Evolutionary conservation across 2,329 filamentous ascomycete genomes (phyloP).

Genomic region (Alternaria atra): DNA sequence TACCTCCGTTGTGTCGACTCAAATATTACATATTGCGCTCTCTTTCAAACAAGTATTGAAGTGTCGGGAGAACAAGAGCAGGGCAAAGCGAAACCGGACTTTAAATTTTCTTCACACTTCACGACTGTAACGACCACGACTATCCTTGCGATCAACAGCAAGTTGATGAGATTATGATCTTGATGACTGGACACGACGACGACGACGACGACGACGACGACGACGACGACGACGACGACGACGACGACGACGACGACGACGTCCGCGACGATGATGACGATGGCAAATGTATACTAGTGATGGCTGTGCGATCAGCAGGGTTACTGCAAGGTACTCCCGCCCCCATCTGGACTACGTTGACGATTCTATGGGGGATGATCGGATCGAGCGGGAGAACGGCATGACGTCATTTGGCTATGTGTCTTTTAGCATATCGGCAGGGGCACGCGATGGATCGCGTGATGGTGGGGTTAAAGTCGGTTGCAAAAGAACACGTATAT

Average conservation of each 20-base stretch:
- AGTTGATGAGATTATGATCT: too few relatives aligned
- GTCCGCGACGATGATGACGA: too few relatives aligned
- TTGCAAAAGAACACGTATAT: constrained; percentile 27
- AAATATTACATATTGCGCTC: too few relatives aligned
- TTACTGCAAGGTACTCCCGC: constrained; percentile 51
- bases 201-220: constrained; percentile 13
- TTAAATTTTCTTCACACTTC: too few relatives aligned
- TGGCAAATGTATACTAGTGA: constrained; percentile 8
- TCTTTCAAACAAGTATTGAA: too few relatives aligned
- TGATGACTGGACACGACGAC: too few relatives aligned
- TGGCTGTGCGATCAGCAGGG: constrained; percentile 30
- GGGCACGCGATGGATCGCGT: constrained; percentile 26
- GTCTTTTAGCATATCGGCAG: constrained; percentile 1
- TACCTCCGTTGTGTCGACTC: background rate
- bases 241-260: constrained; percentile 1
- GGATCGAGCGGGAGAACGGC: constrained; percentile 4
- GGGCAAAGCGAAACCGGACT: too few relatives aligned
- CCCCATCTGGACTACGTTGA: constrained; percentile 23
- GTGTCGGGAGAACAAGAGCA: too few relatives aligned
- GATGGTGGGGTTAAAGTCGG: constrained; percentile 11
- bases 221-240: constrained; percentile 7
- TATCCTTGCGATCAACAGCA: too few relatives aligned
- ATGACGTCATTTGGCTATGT: constrained; percentile 37
- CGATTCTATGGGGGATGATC: too few relatives aligned
- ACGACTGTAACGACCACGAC: too few relatives aligned